phyloP scores from a whole-genome alignment of 768 basidiomycete species.

The Lanmaoa pseudosensibilis region DNA sequence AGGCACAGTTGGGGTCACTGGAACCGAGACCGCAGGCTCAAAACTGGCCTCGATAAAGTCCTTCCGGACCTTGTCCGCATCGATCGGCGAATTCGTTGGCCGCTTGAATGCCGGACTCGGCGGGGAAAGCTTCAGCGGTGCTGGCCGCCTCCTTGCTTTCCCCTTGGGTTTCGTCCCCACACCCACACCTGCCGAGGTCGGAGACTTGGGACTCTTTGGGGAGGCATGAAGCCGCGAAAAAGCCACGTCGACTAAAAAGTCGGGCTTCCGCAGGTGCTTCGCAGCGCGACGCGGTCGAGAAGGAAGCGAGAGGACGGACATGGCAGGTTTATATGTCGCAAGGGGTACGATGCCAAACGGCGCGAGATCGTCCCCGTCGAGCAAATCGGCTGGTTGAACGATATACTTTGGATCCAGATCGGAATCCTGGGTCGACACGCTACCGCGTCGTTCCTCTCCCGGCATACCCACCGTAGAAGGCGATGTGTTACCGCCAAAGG shows the following conservation, averaged over 20 bases:
- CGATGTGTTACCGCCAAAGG: constrained; percentile 36
- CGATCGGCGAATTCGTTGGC: constrained; percentile 38
- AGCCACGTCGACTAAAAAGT: constrained; percentile 35
- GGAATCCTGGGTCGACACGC: constrained; percentile 52
- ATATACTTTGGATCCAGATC: constrained; percentile 52
- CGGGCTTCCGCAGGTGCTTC: constrained; percentile 39
- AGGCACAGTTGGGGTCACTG: constrained; percentile 4
- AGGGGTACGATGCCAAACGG: constrained; percentile 32
- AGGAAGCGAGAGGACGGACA: constrained; percentile 39
- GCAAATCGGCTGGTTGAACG: constrained; percentile 37
- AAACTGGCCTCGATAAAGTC: constrained; percentile 50
- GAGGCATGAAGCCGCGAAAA: constrained; percentile 18
- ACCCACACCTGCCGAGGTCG: constrained; percentile 9
- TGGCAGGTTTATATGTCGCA: constrained; percentile 30
- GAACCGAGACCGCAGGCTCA: constrained; percentile 23
- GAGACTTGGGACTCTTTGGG: constrained; percentile 16
- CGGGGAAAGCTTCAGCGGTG: constrained; percentile 41
- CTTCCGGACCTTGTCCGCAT: constrained; percentile 34
- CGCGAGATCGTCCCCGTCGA: constrained; percentile 37
- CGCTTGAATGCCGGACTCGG: constrained; percentile 33
- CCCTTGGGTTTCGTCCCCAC: constrained; percentile 18
- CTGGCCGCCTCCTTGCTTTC: constrained; percentile 41
- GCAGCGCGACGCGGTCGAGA: constrained; percentile 35
- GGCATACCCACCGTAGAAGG: constrained; percentile 5
- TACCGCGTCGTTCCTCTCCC: constrained; percentile 41